A percentile compares a stretch with the other conserved stretches of the same genome.
Conservation (phyloP, 2,329 filamentous ascomycete species). For the Aureobasidium sp. region DNA sequence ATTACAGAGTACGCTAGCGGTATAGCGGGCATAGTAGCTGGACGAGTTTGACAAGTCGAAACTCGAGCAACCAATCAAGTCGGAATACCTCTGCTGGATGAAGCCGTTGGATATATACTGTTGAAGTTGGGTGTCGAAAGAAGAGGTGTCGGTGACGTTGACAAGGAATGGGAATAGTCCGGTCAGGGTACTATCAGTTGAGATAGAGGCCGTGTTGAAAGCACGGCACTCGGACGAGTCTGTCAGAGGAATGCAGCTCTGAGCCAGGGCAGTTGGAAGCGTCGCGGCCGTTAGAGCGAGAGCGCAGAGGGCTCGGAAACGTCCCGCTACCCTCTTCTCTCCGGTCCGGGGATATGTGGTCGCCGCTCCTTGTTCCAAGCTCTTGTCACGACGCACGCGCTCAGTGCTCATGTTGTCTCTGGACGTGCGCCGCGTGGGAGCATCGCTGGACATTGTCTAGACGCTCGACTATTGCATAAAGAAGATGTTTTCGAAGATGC, state of each 20-base stretch:
- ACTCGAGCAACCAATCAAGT: constrained; percentile 69
- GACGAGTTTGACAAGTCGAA: constrained; percentile 72
- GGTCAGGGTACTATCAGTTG: constrained; percentile 52
- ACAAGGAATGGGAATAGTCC: constrained; percentile 72
- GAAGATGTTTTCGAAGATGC: constrained; percentile 11
- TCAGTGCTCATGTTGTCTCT: not conserved
- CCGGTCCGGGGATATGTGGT: not conserved
- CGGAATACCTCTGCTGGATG: constrained; percentile 70
- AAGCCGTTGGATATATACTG: constrained; percentile 70
- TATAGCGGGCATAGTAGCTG: constrained; percentile 86
- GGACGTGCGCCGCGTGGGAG: not conserved
- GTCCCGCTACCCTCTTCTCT: not conserved
- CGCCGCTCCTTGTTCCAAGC: not conserved
- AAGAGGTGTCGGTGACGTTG: constrained; percentile 65
- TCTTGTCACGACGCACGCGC: not conserved
- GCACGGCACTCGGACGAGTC: constrained; percentile 66
- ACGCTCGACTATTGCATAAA: constrained; percentile 10
- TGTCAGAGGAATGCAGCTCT: constrained; percentile 59
- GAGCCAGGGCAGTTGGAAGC: constrained; percentile 27
- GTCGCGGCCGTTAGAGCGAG: constrained; percentile 11
- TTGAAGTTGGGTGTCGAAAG: constrained; percentile 70
- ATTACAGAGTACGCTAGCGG: constrained; percentile 87
- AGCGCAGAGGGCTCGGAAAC: not conserved
- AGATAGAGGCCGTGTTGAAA: constrained; percentile 66
- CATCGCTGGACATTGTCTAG: constrained; percentile 11